These are phyloP conservation scores for Amanita rimosa DNA, from an alignment of 768 basidiomycete genomes.

Conservation along the genomic window DNA sequence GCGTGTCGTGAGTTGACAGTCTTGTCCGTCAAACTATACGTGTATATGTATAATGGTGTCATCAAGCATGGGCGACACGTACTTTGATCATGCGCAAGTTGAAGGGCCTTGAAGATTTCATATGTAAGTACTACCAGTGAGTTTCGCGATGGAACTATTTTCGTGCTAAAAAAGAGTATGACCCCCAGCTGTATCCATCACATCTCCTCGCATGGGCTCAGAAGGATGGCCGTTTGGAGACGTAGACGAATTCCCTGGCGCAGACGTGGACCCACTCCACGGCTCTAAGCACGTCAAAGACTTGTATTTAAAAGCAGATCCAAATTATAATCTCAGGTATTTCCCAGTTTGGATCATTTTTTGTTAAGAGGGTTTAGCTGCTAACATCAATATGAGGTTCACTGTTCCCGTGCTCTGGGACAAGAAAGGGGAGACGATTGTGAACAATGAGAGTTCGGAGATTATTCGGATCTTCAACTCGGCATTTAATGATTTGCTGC, in stretches of 20 bases:
- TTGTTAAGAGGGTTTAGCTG: no score
- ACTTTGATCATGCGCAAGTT: constrained; percentile 82
- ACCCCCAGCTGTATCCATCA: constrained; percentile 64
- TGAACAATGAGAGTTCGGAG: constrained; percentile 94
- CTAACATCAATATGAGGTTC: constrained; percentile 33
- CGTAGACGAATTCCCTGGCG: constrained; percentile 55
- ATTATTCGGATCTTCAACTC: constrained; percentile 92
- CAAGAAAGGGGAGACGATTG: constrained; percentile 75
- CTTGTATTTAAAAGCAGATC: constrained; percentile 69
- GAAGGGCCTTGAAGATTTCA: constrained; percentile 81
- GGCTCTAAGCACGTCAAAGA: constrained; percentile 67
- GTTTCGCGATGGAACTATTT: background rate
- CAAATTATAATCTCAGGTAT: constrained; percentile 60
- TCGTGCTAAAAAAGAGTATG: background rate
- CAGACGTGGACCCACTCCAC: constrained; percentile 69
- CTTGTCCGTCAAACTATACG: constrained; percentile 1
- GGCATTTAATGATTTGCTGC: constrained; percentile 65
- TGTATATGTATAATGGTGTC: constrained; percentile 4
- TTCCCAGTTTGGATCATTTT: no score
- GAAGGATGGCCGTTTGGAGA: constrained; percentile 84
- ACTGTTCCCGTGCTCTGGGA: constrained; percentile 93
- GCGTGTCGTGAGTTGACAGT: constrained; percentile 58
- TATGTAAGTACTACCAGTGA: constrained; percentile 50
- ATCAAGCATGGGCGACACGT: constrained; percentile 84
- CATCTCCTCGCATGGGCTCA: constrained; percentile 78